Evolutionary conservation across 306 rosid species (phyloP), one percentile per base, ranked within the genome.

Genomic region (Herpetospermum pedunculosum): DNA sequence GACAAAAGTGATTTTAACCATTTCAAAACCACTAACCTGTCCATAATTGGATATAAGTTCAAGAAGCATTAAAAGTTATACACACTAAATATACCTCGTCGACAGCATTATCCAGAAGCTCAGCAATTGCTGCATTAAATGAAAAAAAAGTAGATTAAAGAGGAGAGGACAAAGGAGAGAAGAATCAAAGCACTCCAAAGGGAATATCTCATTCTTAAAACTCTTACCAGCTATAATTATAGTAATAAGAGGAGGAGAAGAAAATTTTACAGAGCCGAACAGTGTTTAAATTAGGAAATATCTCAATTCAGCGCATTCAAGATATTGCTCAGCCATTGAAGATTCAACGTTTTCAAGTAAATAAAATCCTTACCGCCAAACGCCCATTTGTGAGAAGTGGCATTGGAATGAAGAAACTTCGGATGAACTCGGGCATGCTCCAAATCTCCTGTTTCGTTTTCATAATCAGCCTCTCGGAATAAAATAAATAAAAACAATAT

Each of bases 361-460:
- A 47, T 34, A 75, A 77, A 75, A 75, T 74, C 21, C 50, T 62
- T 60, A 93, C 98, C 98, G 78, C 98, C 98, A 83, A 94, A 94
- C 52, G 98, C 97, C 98, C 98, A 94, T 67, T 88, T 94, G 83
- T 94, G 98, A 2, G 98, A 91, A 44, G 98, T 94, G 4, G 98
- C 98, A 77, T 94, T 94, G 4, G 98, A 89, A 86, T 94, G 98
- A 72, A 94, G 97, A 86, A 94, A 94, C 87, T 89, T 94, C 34
- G 98, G 98, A 78, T 91, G 97, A 72, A 94, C 97, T 7, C 98
- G 89, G 13, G 97, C 95, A 79, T 91, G 97, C 72, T 94, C 98
- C 83, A 94, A 72, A 30, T 82, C 75, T 68, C 88, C 95, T 91
- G 81, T n/a, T 25, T 43, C 18, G 13, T 3, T 28, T 53, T 57